Conservation (phyloP, 2,329 filamentous ascomycete genomes). For the Verticillium tricorpus region DNA sequence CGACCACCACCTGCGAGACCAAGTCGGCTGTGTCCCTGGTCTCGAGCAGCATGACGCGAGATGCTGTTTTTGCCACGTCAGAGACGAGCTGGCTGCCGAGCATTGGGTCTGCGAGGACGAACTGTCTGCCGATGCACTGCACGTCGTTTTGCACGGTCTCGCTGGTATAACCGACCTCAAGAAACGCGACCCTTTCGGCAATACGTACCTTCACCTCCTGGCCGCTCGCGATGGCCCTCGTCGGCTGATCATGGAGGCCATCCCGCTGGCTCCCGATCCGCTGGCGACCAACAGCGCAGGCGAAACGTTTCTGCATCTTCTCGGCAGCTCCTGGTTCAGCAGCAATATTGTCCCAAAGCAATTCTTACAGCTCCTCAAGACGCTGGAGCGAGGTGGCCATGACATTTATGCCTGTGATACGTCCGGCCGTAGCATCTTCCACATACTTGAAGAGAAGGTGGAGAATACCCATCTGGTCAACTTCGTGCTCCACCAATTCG, state of each 20-base stretch:
- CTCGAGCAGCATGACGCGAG: constrained; percentile 16
- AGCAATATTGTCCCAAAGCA: constrained; percentile 16
- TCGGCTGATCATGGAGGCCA: constrained; percentile 21
- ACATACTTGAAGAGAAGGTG: constrained; percentile 28
- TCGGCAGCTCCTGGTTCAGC: constrained; percentile 29
- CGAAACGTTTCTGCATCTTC: constrained; percentile 45
- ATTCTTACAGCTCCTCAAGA: constrained; percentile 20
- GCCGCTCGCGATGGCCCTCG: constrained; percentile 29
- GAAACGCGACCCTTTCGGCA: constrained; percentile 37
- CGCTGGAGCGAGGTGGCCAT: constrained; percentile 11
- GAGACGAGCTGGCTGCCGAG: constrained; percentile 16
- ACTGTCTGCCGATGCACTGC: constrained; percentile 12
- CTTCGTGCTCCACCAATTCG: constrained; percentile 23
- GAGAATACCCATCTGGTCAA: constrained; percentile 22
- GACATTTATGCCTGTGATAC: constrained; percentile 35
- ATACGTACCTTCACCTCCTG: constrained; percentile 43
- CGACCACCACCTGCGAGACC: constrained; percentile 12
- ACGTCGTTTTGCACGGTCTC: constrained; percentile 1
- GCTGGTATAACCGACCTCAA: constrained; percentile 10
- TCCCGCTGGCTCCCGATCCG: constrained; percentile 11
- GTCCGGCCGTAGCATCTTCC: constrained; percentile 51
- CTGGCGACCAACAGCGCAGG: constrained; percentile 33
- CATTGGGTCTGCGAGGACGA: constrained; percentile 26
- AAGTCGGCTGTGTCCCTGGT: constrained; percentile 14
- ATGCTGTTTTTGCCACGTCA: constrained; percentile 24